These are phyloP conservation scores for Biscogniauxia sp. DNA, from an alignment of 2,329 filamentous ascomycete genomes.

Conservation along the genomic window DNA sequence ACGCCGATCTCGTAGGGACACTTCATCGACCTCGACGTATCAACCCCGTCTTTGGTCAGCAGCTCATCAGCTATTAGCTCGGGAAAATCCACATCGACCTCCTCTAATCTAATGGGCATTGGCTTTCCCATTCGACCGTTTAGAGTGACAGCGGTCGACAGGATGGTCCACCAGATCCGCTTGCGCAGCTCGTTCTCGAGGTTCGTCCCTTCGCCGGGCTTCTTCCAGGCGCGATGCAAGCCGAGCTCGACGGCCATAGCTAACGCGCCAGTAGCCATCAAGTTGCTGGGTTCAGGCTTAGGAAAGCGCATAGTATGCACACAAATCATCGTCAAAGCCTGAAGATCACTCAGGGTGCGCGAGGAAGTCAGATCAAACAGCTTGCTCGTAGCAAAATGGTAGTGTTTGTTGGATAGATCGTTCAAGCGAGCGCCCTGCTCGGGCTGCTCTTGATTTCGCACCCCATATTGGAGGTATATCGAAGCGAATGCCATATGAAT, in stretches of 20 bases:
- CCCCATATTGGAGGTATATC: conserved; percentile 75
- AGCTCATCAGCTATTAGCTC: conserved; percentile 69
- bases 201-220: conserved; percentile 43
- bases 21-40: conserved; percentile 50
- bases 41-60: conserved; percentile 63
- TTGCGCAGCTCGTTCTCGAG: conserved; percentile 75
- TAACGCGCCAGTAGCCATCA: conserved; percentile 64
- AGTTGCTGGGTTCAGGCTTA: conserved; percentile 72
- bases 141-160: conserved; percentile 65
- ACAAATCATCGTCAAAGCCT: conserved; percentile 71
- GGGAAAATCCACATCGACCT: conserved; percentile 78
- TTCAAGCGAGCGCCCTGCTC: conserved; percentile 55
- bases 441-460: conserved; percentile 60
- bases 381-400: conserved; percentile 70
- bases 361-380: conserved; percentile 63
- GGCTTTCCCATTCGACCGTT: conserved; percentile 75
- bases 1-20: conserved; percentile 69
- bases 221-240: conserved; percentile 67
- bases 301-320: conserved; percentile 73
- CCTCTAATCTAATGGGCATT: conserved; percentile 69
- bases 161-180: conserved; percentile 72
- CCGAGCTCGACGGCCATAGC: conserved; percentile 71
- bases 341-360: conserved; percentile 64
- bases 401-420: conserved; percentile 70
- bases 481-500: conserved; percentile 78